Evolutionary conservation across 139 green algal genomes (phyloP).

Genomic region (Chlorella sp.): DNA sequence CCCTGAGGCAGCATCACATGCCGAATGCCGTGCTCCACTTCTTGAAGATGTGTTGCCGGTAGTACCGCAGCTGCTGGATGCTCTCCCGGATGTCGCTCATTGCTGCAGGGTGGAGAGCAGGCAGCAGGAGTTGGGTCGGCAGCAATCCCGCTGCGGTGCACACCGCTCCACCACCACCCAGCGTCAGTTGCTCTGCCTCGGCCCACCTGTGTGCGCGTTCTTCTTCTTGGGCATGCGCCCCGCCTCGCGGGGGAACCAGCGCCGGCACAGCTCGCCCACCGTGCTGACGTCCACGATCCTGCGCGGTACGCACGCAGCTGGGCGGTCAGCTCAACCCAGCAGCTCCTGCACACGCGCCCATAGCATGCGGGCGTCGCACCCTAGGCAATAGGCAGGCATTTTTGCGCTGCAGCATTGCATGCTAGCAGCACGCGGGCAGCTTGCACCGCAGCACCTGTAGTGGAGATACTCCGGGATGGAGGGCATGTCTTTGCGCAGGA

Average conservation of each 20-base stretch:
- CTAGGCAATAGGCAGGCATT: too few species aligned
- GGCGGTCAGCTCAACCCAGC: background rate
- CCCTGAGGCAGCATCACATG: too few species aligned
- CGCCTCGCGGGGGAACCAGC: constrained; percentile 64
- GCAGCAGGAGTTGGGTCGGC: background rate
- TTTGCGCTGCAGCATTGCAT: too few species aligned
- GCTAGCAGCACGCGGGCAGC: constrained; percentile 10
- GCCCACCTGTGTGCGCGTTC: constrained; percentile 70
- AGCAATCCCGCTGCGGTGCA: background rate
- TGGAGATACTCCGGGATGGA: constrained; percentile 70
- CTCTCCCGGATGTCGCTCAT: constrained; percentile 92
- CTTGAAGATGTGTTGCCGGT: constrained; percentile 80
- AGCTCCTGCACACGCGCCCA: background rate
- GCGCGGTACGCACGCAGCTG: background rate
- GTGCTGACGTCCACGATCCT: constrained; percentile 91
- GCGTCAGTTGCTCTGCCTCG: background rate
- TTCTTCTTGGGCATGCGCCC: constrained; percentile 63
- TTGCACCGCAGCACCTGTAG: constrained; percentile 49
- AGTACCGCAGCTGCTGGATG: constrained; percentile 87
- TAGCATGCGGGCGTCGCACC: background rate
- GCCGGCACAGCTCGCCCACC: constrained; percentile 71
- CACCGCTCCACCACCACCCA: background rate
- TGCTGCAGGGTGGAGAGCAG: background rate
- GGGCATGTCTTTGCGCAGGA: constrained; percentile 89
- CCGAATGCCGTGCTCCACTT: too few species aligned